Conservation (phyloP, 2,329 filamentous ascomycete species). For the Sphaerostilbella broomeana region DNA sequence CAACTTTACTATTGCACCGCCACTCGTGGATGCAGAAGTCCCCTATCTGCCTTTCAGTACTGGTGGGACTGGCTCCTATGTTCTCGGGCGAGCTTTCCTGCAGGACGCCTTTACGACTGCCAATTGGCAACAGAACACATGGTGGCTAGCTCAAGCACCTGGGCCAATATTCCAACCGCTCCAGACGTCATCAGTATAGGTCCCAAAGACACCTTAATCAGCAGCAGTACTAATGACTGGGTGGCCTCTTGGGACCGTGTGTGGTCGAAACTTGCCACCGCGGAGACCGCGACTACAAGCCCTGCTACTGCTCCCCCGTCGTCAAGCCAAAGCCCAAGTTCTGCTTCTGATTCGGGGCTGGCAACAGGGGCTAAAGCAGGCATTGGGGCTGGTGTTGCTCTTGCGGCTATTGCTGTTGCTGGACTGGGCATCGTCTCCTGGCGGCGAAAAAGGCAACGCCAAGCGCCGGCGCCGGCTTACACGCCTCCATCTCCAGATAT, state of each 20-base stretch:
- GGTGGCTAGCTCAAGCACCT: slow-evolving; percentile 36
- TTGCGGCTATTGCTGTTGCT: background rate
- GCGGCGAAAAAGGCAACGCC: background rate
- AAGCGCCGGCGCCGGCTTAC: no score
- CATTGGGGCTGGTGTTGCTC: background rate
- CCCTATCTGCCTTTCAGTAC: slow-evolving; percentile 39
- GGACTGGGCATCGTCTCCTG: background rate
- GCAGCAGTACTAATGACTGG: slow-evolving; percentile 14
- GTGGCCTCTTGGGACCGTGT: slow-evolving; percentile 14
- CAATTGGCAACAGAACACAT: slow-evolving; percentile 30
- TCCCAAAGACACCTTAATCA: slow-evolving; percentile 3
- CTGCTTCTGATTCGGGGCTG: background rate
- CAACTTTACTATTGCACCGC: slow-evolving; percentile 32
- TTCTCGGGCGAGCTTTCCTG: slow-evolving; percentile 38
- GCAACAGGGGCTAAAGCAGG: background rate
- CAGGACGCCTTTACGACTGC: slow-evolving; percentile 41
- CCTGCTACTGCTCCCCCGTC: no score
- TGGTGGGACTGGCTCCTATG: slow-evolving; percentile 19
- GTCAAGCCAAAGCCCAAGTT: background rate
- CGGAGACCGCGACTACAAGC: background rate
- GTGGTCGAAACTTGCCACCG: slow-evolving; percentile 7
- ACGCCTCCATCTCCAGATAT: no score
- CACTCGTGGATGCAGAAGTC: slow-evolving; percentile 25
- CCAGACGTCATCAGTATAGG: slow-evolving; percentile 3
- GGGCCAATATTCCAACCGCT: slow-evolving; percentile 22